Conservation (phyloP, 345 rosid species). For the Anacardium occidentale region DNA sequence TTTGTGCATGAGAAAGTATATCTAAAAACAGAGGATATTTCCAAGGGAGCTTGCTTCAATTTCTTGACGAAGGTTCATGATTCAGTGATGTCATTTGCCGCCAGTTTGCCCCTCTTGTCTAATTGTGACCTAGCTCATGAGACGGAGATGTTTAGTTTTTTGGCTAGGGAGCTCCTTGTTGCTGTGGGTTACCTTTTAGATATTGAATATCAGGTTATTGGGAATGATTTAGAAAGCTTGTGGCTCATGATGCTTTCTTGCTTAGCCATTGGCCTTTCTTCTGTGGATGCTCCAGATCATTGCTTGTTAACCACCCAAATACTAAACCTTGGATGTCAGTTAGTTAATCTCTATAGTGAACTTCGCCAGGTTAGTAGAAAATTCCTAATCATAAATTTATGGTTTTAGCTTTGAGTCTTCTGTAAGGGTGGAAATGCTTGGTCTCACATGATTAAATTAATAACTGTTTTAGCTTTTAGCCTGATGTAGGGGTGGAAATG, state of each 20-base stretch:
- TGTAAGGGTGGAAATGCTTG: not conserved
- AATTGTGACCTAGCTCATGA: conserved; percentile 27
- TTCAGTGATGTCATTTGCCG: conserved; percentile 49
- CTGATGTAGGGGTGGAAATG: not conserved
- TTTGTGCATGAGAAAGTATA: conserved; percentile 53
- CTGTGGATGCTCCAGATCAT: conserved; percentile 34
- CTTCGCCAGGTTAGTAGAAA: conserved; percentile 82
- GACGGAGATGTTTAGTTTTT: conserved; percentile 37
- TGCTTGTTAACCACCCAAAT: conserved; percentile 42
- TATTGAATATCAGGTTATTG: conserved; percentile 77
- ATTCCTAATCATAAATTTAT: not conserved
- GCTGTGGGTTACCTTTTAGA: conserved; percentile 60
- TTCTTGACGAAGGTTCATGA: conserved; percentile 63
- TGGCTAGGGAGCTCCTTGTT: conserved; percentile 61
- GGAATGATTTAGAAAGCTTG: conserved; percentile 57
- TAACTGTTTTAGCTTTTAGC: not conserved
- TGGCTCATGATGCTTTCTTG: conserved; percentile 65
- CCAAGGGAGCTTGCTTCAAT: conserved; percentile 71
- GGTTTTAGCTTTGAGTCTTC: not conserved
- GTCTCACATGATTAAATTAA: not conserved
- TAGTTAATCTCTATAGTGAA: conserved; percentile 72
- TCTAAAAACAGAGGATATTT: conserved; percentile 70
- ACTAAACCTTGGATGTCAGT: conserved; percentile 61
- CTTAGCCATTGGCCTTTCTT: conserved; percentile 42
- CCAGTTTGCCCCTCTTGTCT: conserved; percentile 36